phyloP scores from a whole-genome alignment of 257 asterid species.

The Linaria vulgaris region DNA sequence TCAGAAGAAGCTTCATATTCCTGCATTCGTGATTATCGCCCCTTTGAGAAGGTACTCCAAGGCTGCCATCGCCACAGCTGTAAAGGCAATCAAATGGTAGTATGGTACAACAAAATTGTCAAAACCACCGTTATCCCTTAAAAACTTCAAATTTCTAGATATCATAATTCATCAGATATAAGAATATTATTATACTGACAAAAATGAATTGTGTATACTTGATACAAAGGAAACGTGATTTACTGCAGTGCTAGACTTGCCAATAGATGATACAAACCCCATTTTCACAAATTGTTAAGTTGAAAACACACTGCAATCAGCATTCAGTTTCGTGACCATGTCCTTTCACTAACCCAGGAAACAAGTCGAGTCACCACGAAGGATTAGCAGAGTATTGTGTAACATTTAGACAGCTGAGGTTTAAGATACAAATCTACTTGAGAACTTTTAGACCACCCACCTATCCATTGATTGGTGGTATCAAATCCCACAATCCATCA shows the following conservation, averaged over 20 bases:
- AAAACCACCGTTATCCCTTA: constrained; percentile 5
- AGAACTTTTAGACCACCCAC: constrained; percentile 7
- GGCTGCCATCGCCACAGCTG: constrained; percentile 97
- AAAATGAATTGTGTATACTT: neutral
- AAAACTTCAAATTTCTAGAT: constrained; percentile 18
- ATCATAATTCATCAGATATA: constrained; percentile 17
- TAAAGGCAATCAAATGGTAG: constrained; percentile 36
- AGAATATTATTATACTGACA: too few species aligned
- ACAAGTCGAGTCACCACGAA: neutral
- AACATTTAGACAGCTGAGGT: neutral
- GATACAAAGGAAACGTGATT: neutral
- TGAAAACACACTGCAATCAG: neutral
- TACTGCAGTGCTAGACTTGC: constrained; percentile 3
- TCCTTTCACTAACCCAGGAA: neutral
- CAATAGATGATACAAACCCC: constrained; percentile 7
- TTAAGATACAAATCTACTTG: neutral
- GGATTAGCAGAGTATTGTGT: constrained; percentile 2
- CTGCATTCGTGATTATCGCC: constrained; percentile 95
- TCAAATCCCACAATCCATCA: neutral
- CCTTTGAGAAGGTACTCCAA: constrained; percentile 77
- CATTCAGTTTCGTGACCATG: constrained; percentile 5
- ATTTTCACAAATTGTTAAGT: neutral
- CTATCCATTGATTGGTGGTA: neutral
- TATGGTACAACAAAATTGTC: too few species aligned
- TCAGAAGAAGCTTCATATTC: constrained; percentile 97